Base-by-base conservation (phyloP, 2,329 filamentous ascomycete genomes). In the Colletotrichum theobromicola region DNA sequence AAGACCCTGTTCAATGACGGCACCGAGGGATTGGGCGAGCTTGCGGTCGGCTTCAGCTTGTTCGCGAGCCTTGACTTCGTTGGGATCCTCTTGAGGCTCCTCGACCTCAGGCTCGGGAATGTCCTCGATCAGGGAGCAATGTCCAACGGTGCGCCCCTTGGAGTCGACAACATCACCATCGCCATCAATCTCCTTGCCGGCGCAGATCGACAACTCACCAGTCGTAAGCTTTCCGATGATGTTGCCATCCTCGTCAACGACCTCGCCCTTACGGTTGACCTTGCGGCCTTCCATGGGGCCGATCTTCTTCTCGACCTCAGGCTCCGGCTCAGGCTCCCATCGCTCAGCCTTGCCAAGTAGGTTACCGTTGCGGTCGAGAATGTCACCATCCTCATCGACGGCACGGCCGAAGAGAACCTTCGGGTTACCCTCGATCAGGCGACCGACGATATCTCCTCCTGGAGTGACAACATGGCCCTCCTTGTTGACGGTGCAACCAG, bases 371-470 rank as follows among this genome's bases (percentile, higher is more conserved):
- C 92, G 92, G 86, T 97, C 95, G 70, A 94, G 88, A 35, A 97
- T 92, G 72, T 97, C 94, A 46, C 95, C 95, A 76, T 97, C 94
- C 76, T 95, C 93, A 72, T 97, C 95, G 21, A 97, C 94, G 10
- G 87, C 80, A 61, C 94, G 93, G 18, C 95, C 95, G 46, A 93
- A 90, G 1, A 97, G 89, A 66, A 88, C 86, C 88, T 95, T 95
- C 42, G 89, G 82, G 69, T 97, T 93, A 4, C 94, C 95, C 61
- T 92, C 90, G 5, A 90, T 87, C 50, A 96, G 88, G 55, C 93
- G 88, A 26, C 95, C 95, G 62, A 97, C 94, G 28, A 94, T 88
- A 76, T 94, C 91, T 42, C 93, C 94, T 64, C 90, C 87, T 0
- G 88, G 85, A 10, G 93, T 93, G 55, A 93, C 89, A 53, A 94